These are phyloP conservation scores for Syzygium oleosum DNA, from an alignment of 345 rosid species.

Conservation along the genomic window DNA sequence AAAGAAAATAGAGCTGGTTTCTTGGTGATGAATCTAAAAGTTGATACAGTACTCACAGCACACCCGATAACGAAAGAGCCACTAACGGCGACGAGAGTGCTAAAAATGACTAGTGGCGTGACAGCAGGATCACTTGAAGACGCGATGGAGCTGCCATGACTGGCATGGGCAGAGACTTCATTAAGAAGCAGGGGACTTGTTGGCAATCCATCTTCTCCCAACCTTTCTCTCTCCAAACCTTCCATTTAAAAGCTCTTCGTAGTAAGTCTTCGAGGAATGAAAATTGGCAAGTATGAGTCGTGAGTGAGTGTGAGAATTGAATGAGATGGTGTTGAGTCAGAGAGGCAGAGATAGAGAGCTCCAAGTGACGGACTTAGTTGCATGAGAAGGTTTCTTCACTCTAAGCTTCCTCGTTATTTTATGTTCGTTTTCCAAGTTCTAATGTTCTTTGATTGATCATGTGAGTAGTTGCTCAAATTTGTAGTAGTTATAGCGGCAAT, in stretches of 20 bases:
- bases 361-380: not conserved
- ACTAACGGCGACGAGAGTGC: conserved; percentile 38
- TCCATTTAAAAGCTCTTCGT: not conserved
- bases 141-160: not conserved
- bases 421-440: not conserved
- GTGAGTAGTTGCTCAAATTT: not conserved
- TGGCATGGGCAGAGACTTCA: not conserved
- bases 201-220: not conserved
- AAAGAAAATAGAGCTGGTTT: no score
- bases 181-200: not conserved
- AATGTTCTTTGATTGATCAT: not conserved
- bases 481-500: not conserved
- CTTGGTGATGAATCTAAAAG: no score
- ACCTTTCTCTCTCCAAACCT: not conserved
- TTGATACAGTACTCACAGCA: conserved; percentile 15
- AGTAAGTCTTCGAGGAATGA: not conserved
- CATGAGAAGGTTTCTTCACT: not conserved
- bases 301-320: not conserved
- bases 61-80: conserved; percentile 19
- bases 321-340: not conserved
- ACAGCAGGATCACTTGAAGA: conserved; percentile 1
- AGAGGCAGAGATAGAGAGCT: not conserved
- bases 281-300: not conserved
- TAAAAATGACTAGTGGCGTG: conserved; percentile 22
- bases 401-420: not conserved